Evolutionary conservation across 2,329 filamentous ascomycete species (phyloP).

Genomic region (Huntiella savannae): DNA sequence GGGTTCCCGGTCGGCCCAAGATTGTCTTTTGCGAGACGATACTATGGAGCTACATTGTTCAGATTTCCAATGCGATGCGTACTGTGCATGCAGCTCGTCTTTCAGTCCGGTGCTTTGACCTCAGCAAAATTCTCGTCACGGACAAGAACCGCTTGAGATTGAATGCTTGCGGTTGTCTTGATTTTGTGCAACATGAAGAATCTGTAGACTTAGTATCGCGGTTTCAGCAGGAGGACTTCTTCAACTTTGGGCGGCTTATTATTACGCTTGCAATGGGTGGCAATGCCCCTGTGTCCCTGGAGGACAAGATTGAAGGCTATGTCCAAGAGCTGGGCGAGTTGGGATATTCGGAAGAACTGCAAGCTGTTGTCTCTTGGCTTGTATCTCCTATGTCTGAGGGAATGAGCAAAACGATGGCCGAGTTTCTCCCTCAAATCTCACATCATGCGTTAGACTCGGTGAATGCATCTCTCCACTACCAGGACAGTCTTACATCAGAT

Average conservation of each 20-base stretch:
- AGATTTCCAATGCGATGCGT: conserved; percentile 74
- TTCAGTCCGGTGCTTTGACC: conserved; percentile 69
- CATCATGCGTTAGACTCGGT: conserved; percentile 56
- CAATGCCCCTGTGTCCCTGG: neutral
- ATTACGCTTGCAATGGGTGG: conserved; percentile 37
- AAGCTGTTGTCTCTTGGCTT: conserved; percentile 67
- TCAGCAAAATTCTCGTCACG: conserved; percentile 76
- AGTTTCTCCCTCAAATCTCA: conserved; percentile 61
- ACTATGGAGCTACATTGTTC: conserved; percentile 81
- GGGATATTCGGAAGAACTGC: conserved; percentile 59
- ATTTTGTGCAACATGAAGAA: conserved; percentile 69
- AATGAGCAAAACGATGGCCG: conserved; percentile 52
- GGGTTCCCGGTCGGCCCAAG: conserved; percentile 20
- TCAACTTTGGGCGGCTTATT: conserved; percentile 67
- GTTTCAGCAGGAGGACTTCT: conserved; percentile 71
- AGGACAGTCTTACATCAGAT: conserved; percentile 55
- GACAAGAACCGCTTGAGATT: conserved; percentile 79
- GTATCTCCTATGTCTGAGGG: conserved; percentile 41
- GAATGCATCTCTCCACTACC: conserved; percentile 59
- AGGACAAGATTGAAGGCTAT: conserved; percentile 19
- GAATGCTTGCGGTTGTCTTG: conserved; percentile 72
- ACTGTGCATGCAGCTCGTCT: conserved; percentile 65
- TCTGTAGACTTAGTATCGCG: conserved; percentile 37
- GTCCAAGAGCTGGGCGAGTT: conserved; percentile 59
- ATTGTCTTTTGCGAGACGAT: conserved; percentile 47